A percentile compares a stretch with the other conserved stretches of the same genome.
phyloP scores from a whole-genome alignment of 306 rosid species.

The Prunus campanulata region DNA sequence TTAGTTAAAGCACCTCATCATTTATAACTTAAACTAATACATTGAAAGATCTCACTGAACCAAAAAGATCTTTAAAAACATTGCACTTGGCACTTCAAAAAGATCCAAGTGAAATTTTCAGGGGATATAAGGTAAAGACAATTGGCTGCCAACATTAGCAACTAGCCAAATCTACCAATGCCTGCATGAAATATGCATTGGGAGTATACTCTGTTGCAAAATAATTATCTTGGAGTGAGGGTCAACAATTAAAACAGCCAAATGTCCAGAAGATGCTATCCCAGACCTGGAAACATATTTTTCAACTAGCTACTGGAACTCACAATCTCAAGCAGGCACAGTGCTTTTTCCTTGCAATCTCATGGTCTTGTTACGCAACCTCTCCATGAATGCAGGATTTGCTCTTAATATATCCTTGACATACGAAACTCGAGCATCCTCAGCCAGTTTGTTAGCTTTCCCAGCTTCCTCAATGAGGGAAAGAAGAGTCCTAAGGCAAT shows the following conservation, averaged over 20 bases:
- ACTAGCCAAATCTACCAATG: slow-evolving; percentile 7
- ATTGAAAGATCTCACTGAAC: too few relatives aligned
- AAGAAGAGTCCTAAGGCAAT: slow-evolving; percentile 85
- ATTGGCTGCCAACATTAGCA: slow-evolving; percentile 20
- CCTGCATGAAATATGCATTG: neutral
- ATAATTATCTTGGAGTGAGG: slow-evolving; percentile 15
- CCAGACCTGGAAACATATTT: slow-evolving; percentile 16
- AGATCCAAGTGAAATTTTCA: slow-evolving; percentile 4
- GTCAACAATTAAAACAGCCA: slow-evolving; percentile 15
- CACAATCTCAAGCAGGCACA: slow-evolving; percentile 38
- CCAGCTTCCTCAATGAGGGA: slow-evolving; percentile 90
- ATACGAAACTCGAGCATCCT: slow-evolving; percentile 61
- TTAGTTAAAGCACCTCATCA: too few relatives aligned
- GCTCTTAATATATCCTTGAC: slow-evolving; percentile 71
- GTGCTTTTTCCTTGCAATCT: slow-evolving; percentile 41
- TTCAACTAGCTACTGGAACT: neutral
- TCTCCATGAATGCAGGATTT: slow-evolving; percentile 79
- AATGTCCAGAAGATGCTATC: slow-evolving; percentile 23
- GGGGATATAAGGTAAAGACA: slow-evolving; percentile 1
- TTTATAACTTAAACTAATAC: too few relatives aligned
- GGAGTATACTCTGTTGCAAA: slow-evolving; percentile 9
- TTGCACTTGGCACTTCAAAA: neutral
- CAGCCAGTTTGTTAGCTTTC: slow-evolving; percentile 79
- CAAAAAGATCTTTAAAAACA: neutral
- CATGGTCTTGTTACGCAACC: slow-evolving; percentile 62